Evolutionary conservation across 2,329 filamentous ascomycete genomes (phyloP).

Genomic region (Aspergillus chevalieri): DNA sequence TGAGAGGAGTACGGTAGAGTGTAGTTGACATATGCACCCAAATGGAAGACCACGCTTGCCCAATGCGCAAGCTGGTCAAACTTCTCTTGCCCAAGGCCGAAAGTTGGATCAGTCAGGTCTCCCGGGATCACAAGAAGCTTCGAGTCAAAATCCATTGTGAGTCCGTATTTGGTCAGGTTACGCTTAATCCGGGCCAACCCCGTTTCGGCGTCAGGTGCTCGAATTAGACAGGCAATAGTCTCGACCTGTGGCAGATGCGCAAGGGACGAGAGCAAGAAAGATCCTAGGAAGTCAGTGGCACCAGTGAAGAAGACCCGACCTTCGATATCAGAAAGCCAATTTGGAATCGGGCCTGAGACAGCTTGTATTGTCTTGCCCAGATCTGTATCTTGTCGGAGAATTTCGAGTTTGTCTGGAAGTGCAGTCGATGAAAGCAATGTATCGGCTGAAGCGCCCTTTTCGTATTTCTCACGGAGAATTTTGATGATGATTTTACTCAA

Average conservation of each 20-base stretch:
- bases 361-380: slow-evolving; percentile 4
- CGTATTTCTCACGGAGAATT: slow-evolving; percentile 10
- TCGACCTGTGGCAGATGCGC: slow-evolving; percentile 5
- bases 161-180: slow-evolving; percentile 3
- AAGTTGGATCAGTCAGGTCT: slow-evolving; percentile 1
- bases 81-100: slow-evolving; percentile 2
- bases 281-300: slow-evolving; percentile 10
- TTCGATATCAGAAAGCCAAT: slow-evolving; percentile 7
- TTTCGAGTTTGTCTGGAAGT: background rate
- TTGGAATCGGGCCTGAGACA: background rate
- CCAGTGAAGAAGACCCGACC: slow-evolving; percentile 11
- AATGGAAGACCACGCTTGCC: slow-evolving; percentile 9
- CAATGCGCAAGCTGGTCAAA: background rate
- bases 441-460: background rate
- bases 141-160: background rate
- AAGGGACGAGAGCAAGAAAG: slow-evolving; percentile 7
- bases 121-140: slow-evolving; percentile 6
- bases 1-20: slow-evolving; percentile 4
- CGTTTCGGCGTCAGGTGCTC: slow-evolving; percentile 1
- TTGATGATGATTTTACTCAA: slow-evolving; percentile 9
- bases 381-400: slow-evolving; percentile 3
- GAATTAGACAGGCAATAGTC: slow-evolving; percentile 11
- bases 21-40: slow-evolving; percentile 7
- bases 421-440: no score
- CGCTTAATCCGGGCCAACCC: slow-evolving; percentile 6